Percentiles rank a stretch among this genome's conserved stretches.
Evolutionary conservation across 2,329 filamentous ascomycete species (phyloP).

Genomic region (Erysiphe neolycopersici): DNA sequence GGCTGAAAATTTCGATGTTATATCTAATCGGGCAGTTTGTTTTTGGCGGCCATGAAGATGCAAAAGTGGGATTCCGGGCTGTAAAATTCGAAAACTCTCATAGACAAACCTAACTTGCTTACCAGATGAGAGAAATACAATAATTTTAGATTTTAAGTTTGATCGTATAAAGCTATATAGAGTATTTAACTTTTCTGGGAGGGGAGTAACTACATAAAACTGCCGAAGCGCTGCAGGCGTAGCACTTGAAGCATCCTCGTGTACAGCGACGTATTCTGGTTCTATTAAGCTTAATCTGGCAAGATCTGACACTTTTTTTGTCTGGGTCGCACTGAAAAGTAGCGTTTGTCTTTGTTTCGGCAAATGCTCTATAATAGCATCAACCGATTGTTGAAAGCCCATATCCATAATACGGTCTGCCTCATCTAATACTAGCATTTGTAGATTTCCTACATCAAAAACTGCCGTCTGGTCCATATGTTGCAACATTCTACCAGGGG

Average conservation of each 20-base stretch:
- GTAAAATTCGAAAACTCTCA: slow-evolving; percentile 74
- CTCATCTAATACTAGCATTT: slow-evolving; percentile 84
- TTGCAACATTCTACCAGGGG: slow-evolving; percentile 81
- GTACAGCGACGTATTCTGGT: slow-evolving; percentile 84
- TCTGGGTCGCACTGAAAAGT: slow-evolving; percentile 90
- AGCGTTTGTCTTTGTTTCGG: slow-evolving; percentile 70
- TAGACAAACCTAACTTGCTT: slow-evolving; percentile 95
- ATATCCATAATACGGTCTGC: slow-evolving; percentile 94
- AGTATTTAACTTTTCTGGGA: slow-evolving; percentile 74
- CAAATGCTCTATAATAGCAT: slow-evolving; percentile 79
- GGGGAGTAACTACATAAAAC: slow-evolving; percentile 65
- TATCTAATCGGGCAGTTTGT: slow-evolving; percentile 65
- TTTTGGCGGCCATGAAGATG: slow-evolving; percentile 91
- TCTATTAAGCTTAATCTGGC: slow-evolving; percentile 69
- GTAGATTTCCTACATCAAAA: slow-evolving; percentile 71
- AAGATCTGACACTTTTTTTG: slow-evolving; percentile 75
- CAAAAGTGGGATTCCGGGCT: slow-evolving; percentile 76
- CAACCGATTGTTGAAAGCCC: slow-evolving; percentile 76
- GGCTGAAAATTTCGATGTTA: slow-evolving; percentile 56
- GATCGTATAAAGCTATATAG: slow-evolving; percentile 79
- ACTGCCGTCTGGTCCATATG: slow-evolving; percentile 83
- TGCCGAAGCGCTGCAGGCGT: slow-evolving; percentile 72
- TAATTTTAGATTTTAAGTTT: slow-evolving; percentile 78
- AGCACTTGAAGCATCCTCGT: slow-evolving; percentile 52
- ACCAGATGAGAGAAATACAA: slow-evolving; percentile 83